Base-by-base conservation (phyloP, 2,329 filamentous ascomycete genomes). In the Dothistroma septosporum region DNA sequence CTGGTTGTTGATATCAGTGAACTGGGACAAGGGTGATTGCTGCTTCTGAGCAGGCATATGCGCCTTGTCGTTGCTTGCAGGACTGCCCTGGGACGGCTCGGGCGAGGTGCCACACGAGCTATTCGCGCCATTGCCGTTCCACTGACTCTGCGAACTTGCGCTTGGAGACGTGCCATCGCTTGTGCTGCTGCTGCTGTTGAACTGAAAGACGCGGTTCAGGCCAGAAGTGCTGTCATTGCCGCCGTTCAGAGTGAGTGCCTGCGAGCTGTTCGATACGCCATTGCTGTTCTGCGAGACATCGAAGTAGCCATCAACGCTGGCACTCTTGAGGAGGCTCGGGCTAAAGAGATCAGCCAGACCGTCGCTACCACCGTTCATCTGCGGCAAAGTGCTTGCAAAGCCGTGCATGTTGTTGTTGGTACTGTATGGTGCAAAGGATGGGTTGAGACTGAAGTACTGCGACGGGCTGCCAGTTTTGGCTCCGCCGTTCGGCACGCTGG, bases 91-190 rank as follows among this genome's bases (percentile, higher is more conserved):
- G 53, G 82, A 85, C 0, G 90, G 87, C 73, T 92, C 89, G 0
- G 90, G 90, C 1, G 90, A 92, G 0, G 89, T 92, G 28, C 87
- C 88, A 70, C 88, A 91, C 31, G 72, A 74, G 24, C 87, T 90
- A 66, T 85, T 87, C 4, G 84, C 84, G 1, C 82, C 83, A 50
- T 80, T 81, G 62, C 77, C 78, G 57, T 75, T 77, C 68, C 76
- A 80, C 41, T 81, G 79, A 35, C 80, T 83, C 35, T 76, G 75
- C 12, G 81, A 82, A 12, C 81, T 82, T 16, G 75, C 75, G 24
- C 80, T 82, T 2, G 81, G 80, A 19, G 81, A 83, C 33, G 77
- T 78, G 61, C 78, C 80, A 57, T 80, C 77, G 48, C 77, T 78
- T 0, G 76, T 76, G 59, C 64, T 73, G 61, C 74, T 76, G 41